Conservation (phyloP, 345 rosid species). For the Eucalyptus pumila region DNA sequence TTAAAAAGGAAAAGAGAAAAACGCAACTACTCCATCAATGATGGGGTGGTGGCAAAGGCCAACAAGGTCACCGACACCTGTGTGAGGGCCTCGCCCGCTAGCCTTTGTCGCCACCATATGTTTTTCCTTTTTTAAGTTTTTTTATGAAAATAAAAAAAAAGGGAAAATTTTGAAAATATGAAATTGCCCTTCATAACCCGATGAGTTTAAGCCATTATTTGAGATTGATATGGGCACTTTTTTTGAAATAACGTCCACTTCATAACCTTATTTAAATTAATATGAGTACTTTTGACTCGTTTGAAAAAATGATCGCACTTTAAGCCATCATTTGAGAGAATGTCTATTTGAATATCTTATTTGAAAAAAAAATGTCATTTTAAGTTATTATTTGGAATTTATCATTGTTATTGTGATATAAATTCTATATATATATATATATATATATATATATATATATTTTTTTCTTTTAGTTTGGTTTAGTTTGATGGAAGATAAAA, state of each 20-base stretch:
- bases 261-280: no score
- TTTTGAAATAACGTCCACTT: fast-evolving
- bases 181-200: fast-evolving
- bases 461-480: not conserved
- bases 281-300: fast-evolving
- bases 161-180: fast-evolving
- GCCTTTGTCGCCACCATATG: fast-evolving
- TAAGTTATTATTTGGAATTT: no score
- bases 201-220: fast-evolving
- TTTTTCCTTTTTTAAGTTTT: no score
- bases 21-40: fast-evolving
- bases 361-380: no score
- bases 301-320: fast-evolving
- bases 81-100: fast-evolving
- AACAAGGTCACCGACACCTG: fast-evolving
- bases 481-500: not conserved
- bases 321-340: fast-evolving
- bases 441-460: no score
- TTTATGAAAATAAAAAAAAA: no score
- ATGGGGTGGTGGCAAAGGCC: fast-evolving
- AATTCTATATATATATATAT: no score
- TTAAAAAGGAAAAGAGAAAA: no score
- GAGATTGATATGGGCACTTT: fast-evolving
- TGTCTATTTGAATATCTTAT: fast-evolving
- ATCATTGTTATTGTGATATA: no score